These are phyloP conservation scores for Fraxinus pennsylvanica DNA, from an alignment of 257 asterid genomes.

Conservation along the genomic window DNA sequence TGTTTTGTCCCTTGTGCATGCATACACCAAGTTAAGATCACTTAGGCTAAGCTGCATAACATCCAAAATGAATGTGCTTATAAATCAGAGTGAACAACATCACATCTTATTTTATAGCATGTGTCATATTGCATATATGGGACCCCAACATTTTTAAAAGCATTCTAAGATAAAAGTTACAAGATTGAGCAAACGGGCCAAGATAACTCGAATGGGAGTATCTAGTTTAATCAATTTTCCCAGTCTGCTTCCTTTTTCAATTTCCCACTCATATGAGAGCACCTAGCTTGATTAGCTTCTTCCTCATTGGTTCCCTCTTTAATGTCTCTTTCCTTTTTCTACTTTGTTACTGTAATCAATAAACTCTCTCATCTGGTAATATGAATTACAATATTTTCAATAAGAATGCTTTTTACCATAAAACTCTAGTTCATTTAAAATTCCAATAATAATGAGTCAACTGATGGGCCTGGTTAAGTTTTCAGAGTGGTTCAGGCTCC, in stretches of 20 bases:
- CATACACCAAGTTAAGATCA: conserved; percentile 95
- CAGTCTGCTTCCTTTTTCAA: background rate
- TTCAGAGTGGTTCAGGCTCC: background rate
- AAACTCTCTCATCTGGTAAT: conserved; percentile 12
- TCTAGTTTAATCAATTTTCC: background rate
- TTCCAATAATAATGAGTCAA: background rate
- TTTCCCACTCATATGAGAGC: background rate
- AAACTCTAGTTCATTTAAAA: background rate
- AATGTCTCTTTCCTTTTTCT: background rate
- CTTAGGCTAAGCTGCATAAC: conserved; percentile 75
- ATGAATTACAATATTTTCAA: background rate
- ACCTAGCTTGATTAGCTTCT: conserved; percentile 2
- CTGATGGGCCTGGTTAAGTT: background rate
- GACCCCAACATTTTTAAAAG: background rate
- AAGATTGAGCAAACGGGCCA: conserved; percentile 5
- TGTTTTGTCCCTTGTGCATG: conserved; percentile 96
- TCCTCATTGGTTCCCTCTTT: background rate
- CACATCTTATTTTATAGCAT: background rate
- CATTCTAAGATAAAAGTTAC: background rate
- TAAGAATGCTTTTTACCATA: background rate
- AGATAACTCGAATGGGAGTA: conserved; percentile 1
- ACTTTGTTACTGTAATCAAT: background rate
- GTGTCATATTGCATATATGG: background rate
- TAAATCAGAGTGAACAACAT: conserved; percentile 15
- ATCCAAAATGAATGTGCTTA: conserved; percentile 23